Evolutionary conservation across 2,329 filamentous ascomycete genomes (phyloP), one percentile per base, ranked within the genome.

Genomic region (Grosmannia penicillata): DNA sequence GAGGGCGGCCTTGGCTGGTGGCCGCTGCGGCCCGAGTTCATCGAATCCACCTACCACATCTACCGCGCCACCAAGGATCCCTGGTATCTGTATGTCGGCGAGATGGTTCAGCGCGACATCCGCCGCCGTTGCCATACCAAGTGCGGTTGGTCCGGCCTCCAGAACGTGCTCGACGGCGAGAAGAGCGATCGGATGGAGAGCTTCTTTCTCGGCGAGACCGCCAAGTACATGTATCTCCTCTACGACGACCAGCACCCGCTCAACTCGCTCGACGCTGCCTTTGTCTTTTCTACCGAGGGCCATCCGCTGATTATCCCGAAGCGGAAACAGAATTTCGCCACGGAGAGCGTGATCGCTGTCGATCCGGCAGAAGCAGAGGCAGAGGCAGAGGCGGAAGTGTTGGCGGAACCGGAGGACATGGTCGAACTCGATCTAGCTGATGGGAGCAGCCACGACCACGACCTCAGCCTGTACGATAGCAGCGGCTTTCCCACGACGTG

Each of bases 131-230:
- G 91, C 58, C 86, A 84, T 75, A 85, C 86, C 1, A 71, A 74
- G 44, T 98, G 91, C 51, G 91, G 91, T 29, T 96, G 89, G 86
- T 83, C 89, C 13, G 89, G 89, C 1, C 66, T 96, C 26, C 79
- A 86, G 51, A 79, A 87, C 54, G 82, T 89, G 8, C 65, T 78
- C 25, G 83, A 73, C 6, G 89, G 89, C 4, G 84, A 95, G 58
- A 75, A 85, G 57, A 83, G 75, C 48, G 87, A 98, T 55, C 80
- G 91, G 25, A 96, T 96, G 91, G 91, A 98, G 59, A 96, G 89
- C 55, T 98, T 96, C 66, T 96, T 96, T 52, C 68, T 98, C 1
- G 89, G 91, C 13, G 91, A 98, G 59, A 98, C 91, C 2, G 79
- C 85, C 32, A 95, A 96, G 58, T 98, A 98, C 56, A 66, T 98